These are phyloP conservation scores for Umbelopsis ramanniana DNA, from an alignment of 192 early-diverging fungal species.

Conservation along the genomic window DNA sequence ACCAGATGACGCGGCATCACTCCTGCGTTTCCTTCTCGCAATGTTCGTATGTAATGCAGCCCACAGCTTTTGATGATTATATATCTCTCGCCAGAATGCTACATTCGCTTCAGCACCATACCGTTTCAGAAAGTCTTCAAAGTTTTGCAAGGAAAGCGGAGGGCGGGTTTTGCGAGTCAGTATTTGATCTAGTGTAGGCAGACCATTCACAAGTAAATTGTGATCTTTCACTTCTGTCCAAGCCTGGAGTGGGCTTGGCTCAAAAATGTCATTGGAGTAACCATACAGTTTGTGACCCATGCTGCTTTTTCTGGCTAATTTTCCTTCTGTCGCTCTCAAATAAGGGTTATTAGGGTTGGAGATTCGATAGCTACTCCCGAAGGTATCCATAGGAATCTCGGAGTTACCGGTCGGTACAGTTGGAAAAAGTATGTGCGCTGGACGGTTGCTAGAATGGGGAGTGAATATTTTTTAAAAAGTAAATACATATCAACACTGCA, in stretches of 20 bases:
- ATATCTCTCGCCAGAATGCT: conserved; percentile 47
- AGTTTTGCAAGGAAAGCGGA: conserved; percentile 45
- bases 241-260: conserved; percentile 37
- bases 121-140: conserved; percentile 38
- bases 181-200: conserved; percentile 47
- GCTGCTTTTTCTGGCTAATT: not conserved
- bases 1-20: conserved; percentile 9
- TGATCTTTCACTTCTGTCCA: conserved; percentile 47
- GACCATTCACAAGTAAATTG: conserved; percentile 39
- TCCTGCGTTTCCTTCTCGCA: conserved; percentile 27
- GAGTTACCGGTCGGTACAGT: not conserved
- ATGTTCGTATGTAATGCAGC: conserved; percentile 23
- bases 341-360: conserved; percentile 16
- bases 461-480: not conserved
- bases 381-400: not conserved
- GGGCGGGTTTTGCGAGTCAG: conserved; percentile 30
- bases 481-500: not conserved
- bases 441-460: not conserved
- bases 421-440: not conserved
- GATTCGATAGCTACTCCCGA: not conserved
- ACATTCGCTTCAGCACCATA: conserved; percentile 45
- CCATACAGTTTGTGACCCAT: conserved; percentile 31
- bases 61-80: conserved; percentile 48
- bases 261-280: conserved; percentile 36
- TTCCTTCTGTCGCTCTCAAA: not conserved